A percentile compares a stretch with the other conserved stretches of the same genome.
These are phyloP conservation scores for Bullera alba DNA, from an alignment of 768 basidiomycete species.

Conservation along the genomic window DNA sequence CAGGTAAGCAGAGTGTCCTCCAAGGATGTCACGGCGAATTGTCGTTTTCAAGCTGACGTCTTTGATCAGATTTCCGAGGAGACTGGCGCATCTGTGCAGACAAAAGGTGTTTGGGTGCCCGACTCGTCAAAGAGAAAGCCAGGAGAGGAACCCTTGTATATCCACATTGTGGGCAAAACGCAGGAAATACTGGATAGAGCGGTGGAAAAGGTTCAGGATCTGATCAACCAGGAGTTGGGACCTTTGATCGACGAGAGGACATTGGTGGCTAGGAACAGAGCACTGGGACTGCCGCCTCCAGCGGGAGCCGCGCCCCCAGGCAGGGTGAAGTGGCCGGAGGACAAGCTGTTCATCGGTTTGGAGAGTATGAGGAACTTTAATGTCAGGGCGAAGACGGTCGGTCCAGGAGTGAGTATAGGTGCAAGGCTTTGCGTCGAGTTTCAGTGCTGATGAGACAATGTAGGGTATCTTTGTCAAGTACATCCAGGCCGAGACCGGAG, in stretches of 20 bases:
- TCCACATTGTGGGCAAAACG: constrained; percentile 71
- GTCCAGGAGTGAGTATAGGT: constrained; percentile 63
- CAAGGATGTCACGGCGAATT: not conserved
- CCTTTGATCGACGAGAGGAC: constrained; percentile 47
- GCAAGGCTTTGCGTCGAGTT: not conserved
- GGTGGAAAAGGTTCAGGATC: constrained; percentile 45
- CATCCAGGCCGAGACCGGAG: constrained; percentile 92
- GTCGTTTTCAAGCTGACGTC: not conserved
- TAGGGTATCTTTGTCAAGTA: constrained; percentile 97
- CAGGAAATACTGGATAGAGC: constrained; percentile 47
- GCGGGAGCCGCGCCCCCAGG: constrained; percentile 15
- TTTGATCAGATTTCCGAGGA: constrained; percentile 71
- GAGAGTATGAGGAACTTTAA: constrained; percentile 95
- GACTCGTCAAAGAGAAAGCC: constrained; percentile 85
- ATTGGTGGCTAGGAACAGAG: constrained; percentile 43
- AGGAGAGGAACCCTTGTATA: constrained; percentile 85
- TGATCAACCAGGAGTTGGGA: constrained; percentile 49
- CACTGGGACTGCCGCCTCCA: constrained; percentile 35
- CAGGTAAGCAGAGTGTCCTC: constrained; percentile 65
- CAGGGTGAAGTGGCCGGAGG: constrained; percentile 89
- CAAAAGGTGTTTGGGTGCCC: constrained; percentile 94
- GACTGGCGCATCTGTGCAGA: constrained; percentile 84
- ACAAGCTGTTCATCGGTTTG: constrained; percentile 80
- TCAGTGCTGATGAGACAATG: not conserved
- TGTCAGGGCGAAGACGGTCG: constrained; percentile 93